phyloP scores from a whole-genome alignment of 1,284 basidiomycete genomes.

The Phellopilus nigrolimitatus region DNA sequence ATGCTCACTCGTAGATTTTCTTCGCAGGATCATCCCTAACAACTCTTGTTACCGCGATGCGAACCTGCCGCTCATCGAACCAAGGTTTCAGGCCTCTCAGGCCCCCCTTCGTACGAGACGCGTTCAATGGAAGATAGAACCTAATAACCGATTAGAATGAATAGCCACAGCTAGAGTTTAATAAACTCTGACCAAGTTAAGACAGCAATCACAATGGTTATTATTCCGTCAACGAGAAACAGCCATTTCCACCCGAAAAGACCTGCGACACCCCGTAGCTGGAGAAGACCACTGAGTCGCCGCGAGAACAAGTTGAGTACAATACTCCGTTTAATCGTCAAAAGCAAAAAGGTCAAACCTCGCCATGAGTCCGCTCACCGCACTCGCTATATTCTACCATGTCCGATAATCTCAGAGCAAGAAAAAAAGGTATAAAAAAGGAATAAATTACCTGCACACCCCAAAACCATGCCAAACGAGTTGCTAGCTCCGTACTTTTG shows the following conservation, averaged over 20 bases:
- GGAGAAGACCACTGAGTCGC: constrained; percentile 30
- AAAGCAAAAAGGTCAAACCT: constrained; percentile 1
- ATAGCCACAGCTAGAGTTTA: background rate
- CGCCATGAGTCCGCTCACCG: constrained; percentile 36
- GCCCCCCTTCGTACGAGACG: constrained; percentile 29
- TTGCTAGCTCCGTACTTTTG: constrained; percentile 35
- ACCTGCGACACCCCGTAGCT: constrained; percentile 30
- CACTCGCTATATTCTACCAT: constrained; percentile 34
- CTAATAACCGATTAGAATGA: constrained; percentile 19
- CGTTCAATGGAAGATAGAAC: constrained; percentile 34
- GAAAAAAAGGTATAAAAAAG: background rate
- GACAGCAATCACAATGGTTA: constrained; percentile 32
- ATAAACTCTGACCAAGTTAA: constrained; percentile 28
- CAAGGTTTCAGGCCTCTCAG: constrained; percentile 32
- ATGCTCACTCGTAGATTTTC: constrained; percentile 32
- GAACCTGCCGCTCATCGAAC: constrained; percentile 32
- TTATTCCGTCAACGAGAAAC: constrained; percentile 36
- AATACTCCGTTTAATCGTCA: background rate
- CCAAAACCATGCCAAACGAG: constrained; percentile 38
- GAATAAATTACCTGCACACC: constrained; percentile 26
- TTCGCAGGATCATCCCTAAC: constrained; percentile 36
- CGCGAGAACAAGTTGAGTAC: background rate
- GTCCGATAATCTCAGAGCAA: background rate
- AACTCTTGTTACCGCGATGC: constrained; percentile 34
- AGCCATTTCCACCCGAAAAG: constrained; percentile 39